Evolutionary conservation across 805 yeast species (phyloP).

Genomic region (Priceomyces fermenticarens): DNA sequence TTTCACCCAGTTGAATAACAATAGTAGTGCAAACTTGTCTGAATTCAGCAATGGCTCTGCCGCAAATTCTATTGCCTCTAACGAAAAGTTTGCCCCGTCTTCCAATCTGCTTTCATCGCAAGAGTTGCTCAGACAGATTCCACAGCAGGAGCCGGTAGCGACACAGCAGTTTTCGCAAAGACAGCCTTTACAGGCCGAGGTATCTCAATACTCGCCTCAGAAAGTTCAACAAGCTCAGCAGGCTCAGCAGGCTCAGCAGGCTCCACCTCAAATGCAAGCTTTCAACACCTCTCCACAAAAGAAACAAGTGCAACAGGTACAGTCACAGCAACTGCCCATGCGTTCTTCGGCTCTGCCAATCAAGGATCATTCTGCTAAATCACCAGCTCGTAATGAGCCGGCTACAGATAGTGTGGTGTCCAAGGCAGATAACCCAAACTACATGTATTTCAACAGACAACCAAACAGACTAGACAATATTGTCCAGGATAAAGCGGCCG

Average conservation of each 20-base stretch:
- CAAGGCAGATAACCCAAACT: slow-evolving; percentile 31
- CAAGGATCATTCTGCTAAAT: not conserved
- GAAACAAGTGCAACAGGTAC: slow-evolving; percentile 7
- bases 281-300: not conserved
- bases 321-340: slow-evolving; percentile 5
- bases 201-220: slow-evolving; percentile 9
- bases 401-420: slow-evolving; percentile 1
- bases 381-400: not conserved
- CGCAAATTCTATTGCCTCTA: slow-evolving; percentile 14
- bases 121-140: slow-evolving; percentile 6
- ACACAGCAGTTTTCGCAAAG: slow-evolving; percentile 7
- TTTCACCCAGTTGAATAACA: slow-evolving; percentile 39
- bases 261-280: slow-evolving; percentile 6
- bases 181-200: slow-evolving; percentile 13
- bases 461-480: slow-evolving; percentile 73
- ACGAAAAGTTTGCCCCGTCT: slow-evolving; percentile 2
- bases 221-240: slow-evolving; percentile 8
- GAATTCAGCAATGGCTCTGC: slow-evolving; percentile 27
- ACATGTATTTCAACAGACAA: slow-evolving; percentile 75
- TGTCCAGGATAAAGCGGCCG: slow-evolving; percentile 81
- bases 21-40: slow-evolving; percentile 37
- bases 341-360: slow-evolving; percentile 8
- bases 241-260: slow-evolving; percentile 10
- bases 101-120: slow-evolving; percentile 7
- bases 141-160: slow-evolving; percentile 10